These are phyloP conservation scores for Crithidia brevicula DNA, from an alignment of 208 protist genomes.

Conservation along the genomic window DNA sequence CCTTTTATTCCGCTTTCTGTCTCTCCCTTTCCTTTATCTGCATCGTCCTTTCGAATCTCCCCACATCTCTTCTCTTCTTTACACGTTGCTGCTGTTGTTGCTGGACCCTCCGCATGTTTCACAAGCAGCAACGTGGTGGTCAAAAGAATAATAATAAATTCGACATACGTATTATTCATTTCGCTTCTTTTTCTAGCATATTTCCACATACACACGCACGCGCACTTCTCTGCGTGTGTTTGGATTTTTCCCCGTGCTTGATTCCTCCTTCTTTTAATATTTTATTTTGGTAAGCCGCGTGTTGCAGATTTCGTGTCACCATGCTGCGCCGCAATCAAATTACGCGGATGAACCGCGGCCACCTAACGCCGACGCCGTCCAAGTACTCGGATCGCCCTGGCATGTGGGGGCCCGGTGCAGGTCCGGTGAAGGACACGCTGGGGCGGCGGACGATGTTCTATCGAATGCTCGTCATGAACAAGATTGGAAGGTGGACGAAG, in stretches of 20 bases:
- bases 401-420: slow-evolving; percentile 84
- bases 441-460: slow-evolving; percentile 85
- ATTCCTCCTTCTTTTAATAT: not conserved
- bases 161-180: not conserved
- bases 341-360: slow-evolving; percentile 73
- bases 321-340: slow-evolving; percentile 76
- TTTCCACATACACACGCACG: no score
- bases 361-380: slow-evolving; percentile 76
- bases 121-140: no score
- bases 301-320: no score
- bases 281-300: no score
- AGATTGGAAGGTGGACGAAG: slow-evolving; percentile 83
- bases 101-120: no score
- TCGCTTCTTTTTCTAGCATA: not conserved
- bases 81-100: no score
- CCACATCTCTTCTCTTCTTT: no score
- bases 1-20: no score
- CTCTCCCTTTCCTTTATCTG: no score
- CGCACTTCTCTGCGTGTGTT: no score
- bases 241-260: slow-evolving; percentile 1
- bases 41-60: not conserved
- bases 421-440: slow-evolving; percentile 86
- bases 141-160: no score
- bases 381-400: slow-evolving; percentile 88
- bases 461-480: slow-evolving; percentile 87